phyloP scores from a whole-genome alignment of 352 stramenopile species.

The Phytophthora sojae region DNA sequence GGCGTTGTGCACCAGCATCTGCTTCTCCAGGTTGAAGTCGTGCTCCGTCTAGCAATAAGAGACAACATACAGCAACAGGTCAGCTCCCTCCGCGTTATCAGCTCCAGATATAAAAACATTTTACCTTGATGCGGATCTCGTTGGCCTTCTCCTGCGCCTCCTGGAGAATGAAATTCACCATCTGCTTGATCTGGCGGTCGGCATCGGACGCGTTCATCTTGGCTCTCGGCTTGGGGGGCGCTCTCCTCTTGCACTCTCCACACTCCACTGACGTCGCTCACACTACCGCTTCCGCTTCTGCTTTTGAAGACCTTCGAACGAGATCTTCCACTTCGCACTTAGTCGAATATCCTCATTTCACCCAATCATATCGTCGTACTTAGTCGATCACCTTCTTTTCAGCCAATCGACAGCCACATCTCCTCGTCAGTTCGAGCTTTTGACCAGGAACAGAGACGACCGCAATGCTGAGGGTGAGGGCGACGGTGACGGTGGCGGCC shows the following conservation, averaged over 20 bases:
- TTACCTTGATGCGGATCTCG: slow-evolving; percentile 97
- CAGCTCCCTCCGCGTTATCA: background rate
- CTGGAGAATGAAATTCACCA: slow-evolving; percentile 99
- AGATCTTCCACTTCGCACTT: slow-evolving; percentile 19
- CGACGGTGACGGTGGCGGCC: background rate
- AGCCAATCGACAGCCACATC: too few relatives aligned
- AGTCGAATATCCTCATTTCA: background rate
- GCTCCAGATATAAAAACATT: background rate
- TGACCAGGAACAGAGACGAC: background rate
- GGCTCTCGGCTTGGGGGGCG: slow-evolving; percentile 1
- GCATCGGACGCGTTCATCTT: slow-evolving; percentile 87
- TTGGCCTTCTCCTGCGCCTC: slow-evolving; percentile 99
- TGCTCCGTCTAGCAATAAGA: slow-evolving; percentile 93
- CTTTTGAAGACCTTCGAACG: slow-evolving; percentile 28
- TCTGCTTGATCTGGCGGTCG: slow-evolving; percentile 94
- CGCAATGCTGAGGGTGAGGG: slow-evolving; percentile 19
- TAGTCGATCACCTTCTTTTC: background rate
- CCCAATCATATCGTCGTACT: slow-evolving; percentile 6
- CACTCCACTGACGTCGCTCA: background rate
- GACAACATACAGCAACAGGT: background rate
- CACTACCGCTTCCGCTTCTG: slow-evolving; percentile 10
- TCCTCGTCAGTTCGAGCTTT: background rate
- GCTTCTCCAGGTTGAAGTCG: slow-evolving; percentile 99
- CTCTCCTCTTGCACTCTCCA: slow-evolving; percentile 1
- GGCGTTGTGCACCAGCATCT: slow-evolving; percentile 98